These are phyloP conservation scores for Aspergillus sp. DNA, from an alignment of 2,329 filamentous ascomycete genomes.

Conservation along the genomic window DNA sequence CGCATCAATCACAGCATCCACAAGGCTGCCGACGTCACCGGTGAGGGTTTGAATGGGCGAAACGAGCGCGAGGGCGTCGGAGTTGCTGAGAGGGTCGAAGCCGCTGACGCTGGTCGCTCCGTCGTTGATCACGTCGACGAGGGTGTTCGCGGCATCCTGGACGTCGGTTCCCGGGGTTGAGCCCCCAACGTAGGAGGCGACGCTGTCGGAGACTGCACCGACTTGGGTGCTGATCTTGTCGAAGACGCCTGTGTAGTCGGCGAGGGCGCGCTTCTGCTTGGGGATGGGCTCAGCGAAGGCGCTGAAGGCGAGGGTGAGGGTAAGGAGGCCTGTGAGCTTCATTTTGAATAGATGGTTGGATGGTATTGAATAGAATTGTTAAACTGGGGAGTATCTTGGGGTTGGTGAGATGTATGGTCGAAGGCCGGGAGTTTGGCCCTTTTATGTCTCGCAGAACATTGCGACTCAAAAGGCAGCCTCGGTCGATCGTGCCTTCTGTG, in stretches of 20 bases:
- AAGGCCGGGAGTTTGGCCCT: background rate
- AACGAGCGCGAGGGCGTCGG: slow-evolving; percentile 11
- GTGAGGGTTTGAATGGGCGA: slow-evolving; percentile 11
- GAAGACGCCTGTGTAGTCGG: slow-evolving; percentile 11
- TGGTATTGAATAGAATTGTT: background rate
- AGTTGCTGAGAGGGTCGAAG: background rate
- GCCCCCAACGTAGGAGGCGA: slow-evolving; percentile 11
- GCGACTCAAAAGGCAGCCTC: background rate
- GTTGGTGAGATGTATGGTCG: background rate
- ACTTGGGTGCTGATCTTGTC: slow-evolving; percentile 8
- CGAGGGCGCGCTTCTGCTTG: slow-evolving; percentile 6
- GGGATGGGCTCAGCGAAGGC: slow-evolving; percentile 14
- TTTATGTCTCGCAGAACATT: slow-evolving; percentile 5
- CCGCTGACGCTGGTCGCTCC: slow-evolving; percentile 2
- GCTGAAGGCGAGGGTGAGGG: slow-evolving; percentile 6
- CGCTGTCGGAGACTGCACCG: slow-evolving; percentile 1
- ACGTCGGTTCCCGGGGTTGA: slow-evolving; percentile 1
- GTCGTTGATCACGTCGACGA: slow-evolving; percentile 10
- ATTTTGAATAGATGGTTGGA: slow-evolving; percentile 3
- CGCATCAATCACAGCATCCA: slow-evolving; percentile 12
- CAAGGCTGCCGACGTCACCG: background rate
- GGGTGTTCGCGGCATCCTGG: slow-evolving; percentile 1
- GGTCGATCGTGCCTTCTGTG: background rate
- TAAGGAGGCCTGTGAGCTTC: slow-evolving; percentile 11
- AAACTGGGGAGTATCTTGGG: background rate